Conservation (phyloP, 768 basidiomycete species). For the Tulasnella sp. region DNA sequence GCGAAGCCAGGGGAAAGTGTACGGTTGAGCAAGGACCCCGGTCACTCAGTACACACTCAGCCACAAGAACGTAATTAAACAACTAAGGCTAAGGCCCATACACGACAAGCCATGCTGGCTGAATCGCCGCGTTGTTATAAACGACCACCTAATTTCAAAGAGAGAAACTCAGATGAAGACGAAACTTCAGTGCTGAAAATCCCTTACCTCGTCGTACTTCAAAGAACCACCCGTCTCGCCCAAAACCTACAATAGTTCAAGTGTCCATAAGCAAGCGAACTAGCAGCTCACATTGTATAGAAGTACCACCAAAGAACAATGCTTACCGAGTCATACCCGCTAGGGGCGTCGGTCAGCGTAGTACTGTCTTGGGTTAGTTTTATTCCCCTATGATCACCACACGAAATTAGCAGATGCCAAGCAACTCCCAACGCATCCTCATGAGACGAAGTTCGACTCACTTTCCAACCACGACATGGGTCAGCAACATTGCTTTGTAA, state of each 20-base stretch:
- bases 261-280: neutral
- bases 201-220: neutral
- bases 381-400: neutral
- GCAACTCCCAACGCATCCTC: no score
- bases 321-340: neutral
- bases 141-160: neutral
- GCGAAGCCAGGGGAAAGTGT: no score
- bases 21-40: no score
- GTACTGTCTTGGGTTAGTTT: neutral
- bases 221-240: neutral
- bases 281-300: no score
- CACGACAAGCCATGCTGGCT: neutral
- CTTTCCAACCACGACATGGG: neutral
- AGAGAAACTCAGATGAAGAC: no score
- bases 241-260: neutral
- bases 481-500: neutral
- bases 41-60: no score
- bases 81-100: neutral
- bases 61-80: no score
- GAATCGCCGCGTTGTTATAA: neutral
- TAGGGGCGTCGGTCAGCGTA: neutral
- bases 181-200: no score
- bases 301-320: neutral
- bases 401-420: neutral
- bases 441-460: neutral